Conservation (phyloP, 2,329 filamentous ascomycete genomes). For the Arthroderma uncinatum region DNA sequence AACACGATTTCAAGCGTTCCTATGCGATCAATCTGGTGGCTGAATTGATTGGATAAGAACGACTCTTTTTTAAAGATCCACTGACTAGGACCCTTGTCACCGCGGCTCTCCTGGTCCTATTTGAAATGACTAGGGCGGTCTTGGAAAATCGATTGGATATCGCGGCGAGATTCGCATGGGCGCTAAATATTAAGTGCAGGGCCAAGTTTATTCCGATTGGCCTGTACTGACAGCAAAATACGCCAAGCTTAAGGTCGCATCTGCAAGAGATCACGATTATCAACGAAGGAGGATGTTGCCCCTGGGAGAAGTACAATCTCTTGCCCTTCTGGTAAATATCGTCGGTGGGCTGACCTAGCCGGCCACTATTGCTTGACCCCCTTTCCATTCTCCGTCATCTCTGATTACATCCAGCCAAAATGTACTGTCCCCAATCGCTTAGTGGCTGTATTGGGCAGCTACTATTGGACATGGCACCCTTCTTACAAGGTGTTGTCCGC, state of each 20-base stretch:
- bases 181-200: conserved; percentile 21
- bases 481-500: not conserved
- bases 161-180: conserved; percentile 25
- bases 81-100: conserved; percentile 16
- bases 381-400: not conserved
- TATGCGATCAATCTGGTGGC: conserved; percentile 22
- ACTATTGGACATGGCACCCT: not conserved
- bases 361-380: not conserved
- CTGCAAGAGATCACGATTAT: conserved; percentile 27
- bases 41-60: conserved; percentile 29
- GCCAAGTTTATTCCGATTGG: conserved; percentile 1
- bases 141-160: conserved; percentile 30
- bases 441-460: not conserved
- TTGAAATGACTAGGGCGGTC: conserved; percentile 20
- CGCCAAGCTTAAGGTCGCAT: conserved; percentile 19
- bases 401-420: not conserved
- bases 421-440: not conserved
- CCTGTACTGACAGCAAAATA: not conserved
- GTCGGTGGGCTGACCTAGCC: not conserved
- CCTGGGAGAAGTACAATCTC: not conserved
- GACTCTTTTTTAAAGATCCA: conserved; percentile 1
- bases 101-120: conserved; percentile 18
- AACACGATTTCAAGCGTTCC: not conserved
- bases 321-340: not conserved
- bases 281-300: not conserved